Percentiles rank a stretch among this genome's conserved stretches.
These are phyloP conservation scores for Cotoneaster glaucophyllus DNA, from an alignment of 306 rosid species.

Conservation along the genomic window DNA sequence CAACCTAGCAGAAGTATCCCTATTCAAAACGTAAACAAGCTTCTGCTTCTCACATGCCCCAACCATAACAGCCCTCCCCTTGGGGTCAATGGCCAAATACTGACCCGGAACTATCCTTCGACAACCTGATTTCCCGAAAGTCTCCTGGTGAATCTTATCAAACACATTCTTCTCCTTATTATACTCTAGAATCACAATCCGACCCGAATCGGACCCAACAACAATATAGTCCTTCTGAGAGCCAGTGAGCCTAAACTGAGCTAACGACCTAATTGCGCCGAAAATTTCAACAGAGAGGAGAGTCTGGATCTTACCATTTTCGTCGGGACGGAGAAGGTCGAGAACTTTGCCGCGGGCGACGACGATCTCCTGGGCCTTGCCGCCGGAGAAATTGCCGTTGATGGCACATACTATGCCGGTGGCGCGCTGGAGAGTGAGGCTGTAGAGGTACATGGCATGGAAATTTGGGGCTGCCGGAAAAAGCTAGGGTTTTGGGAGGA, in stretches of 20 bases:
- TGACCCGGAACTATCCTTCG: conserved; percentile 92
- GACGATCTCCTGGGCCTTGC: conserved; percentile 79
- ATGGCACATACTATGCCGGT: conserved; percentile 91
- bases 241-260: conserved; percentile 84
- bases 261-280: conserved; percentile 76
- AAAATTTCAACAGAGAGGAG: conserved; percentile 88
- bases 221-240: conserved; percentile 83
- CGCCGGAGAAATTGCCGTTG: conserved; percentile 96
- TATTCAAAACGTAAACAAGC: conserved; percentile 84
- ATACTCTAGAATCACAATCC: conserved; percentile 84
- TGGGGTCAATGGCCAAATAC: conserved; percentile 81
- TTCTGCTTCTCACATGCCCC: conserved; percentile 97
- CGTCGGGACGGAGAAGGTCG: conserved; percentile 95
- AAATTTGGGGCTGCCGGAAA: neutral
- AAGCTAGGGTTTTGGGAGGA: conserved; percentile 5
- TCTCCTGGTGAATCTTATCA: conserved; percentile 86
- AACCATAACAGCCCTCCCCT: conserved; percentile 92
- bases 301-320: conserved; percentile 85
- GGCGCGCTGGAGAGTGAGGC: conserved; percentile 84
- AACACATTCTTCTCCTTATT: conserved; percentile 81
- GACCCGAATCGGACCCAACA: conserved; percentile 88
- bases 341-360: conserved; percentile 90
- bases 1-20: conserved; percentile 89
- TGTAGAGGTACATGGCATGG: conserved; percentile 78
- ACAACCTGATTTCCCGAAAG: conserved; percentile 90